Evolutionary conservation across 495 filamentous ascomycete species (phyloP).

Genomic region (Trichoderma virens): DNA sequence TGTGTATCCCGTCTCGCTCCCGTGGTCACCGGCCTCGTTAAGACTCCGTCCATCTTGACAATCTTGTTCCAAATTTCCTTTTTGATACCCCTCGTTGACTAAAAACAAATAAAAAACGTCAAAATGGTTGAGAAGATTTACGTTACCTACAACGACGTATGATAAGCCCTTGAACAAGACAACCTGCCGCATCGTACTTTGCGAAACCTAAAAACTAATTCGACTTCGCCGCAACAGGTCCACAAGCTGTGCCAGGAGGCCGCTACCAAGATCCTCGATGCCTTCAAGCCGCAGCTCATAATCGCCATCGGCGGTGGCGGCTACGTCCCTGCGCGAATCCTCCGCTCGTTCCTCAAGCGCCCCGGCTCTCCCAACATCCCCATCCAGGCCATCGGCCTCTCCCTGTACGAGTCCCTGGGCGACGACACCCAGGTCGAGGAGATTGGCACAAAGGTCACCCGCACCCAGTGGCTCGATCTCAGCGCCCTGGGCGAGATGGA

Average conservation of each 20-base stretch:
- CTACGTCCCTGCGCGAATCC: constrained; percentile 93
- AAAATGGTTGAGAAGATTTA: constrained; percentile 84
- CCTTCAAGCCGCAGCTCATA: constrained; percentile 89
- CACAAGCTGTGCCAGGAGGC: constrained; percentile 92
- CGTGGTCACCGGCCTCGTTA: background rate
- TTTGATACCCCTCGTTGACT: background rate
- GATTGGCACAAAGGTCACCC: constrained; percentile 86
- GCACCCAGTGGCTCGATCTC: constrained; percentile 97
- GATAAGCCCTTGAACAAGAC: background rate
- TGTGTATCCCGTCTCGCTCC: background rate
- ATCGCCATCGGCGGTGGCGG: constrained; percentile 98
- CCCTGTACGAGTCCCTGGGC: constrained; percentile 82
- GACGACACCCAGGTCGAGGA: constrained; percentile 51
- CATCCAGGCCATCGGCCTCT: constrained; percentile 97
- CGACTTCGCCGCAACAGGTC: constrained; percentile 49
- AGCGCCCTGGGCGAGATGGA: constrained; percentile 76
- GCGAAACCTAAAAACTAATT: constrained; percentile 7
- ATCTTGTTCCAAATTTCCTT: background rate
- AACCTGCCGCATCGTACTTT: background rate
- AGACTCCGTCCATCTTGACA: background rate
- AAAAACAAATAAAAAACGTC: constrained; percentile 14
- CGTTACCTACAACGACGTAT: constrained; percentile 89
- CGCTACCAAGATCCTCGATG: constrained; percentile 69
- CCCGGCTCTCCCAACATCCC: constrained; percentile 87
- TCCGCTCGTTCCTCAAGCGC: constrained; percentile 94